Evolutionary conservation across 495 filamentous ascomycete species (phyloP), one percentile per base, ranked within the genome.

Genomic region (Xylaria flabelliformis): DNA sequence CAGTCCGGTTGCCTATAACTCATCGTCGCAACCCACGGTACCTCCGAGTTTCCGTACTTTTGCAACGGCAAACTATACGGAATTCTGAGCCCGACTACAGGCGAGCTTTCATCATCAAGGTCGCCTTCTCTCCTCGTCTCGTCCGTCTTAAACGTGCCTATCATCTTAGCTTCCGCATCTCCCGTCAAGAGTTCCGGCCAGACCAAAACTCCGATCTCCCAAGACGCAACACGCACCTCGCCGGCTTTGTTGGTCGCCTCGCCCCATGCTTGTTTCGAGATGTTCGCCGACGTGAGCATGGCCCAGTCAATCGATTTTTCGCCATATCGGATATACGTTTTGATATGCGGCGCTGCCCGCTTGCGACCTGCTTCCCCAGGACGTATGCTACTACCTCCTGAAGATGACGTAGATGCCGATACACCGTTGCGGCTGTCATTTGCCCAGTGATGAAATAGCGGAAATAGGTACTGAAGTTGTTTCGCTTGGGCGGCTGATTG

Each of bases 261-360:
- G n/a, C 94, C 94, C 94, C 94, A 97, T 0, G 94, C 94, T 77
- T 97, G 94, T 68, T 90, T 97, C 0, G 92, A 95, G 4, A 97
- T 80, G 74, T 97, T 97, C 17, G 94, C 94, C 10, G 92, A 94
- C 1, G 93, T 94, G 8, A 96, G 76, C 74, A 97, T 86, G 24
- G 93, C 94, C 94, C 94, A 97, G 75, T 95, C 93, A 48, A 97
- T 93, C 72, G 85, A 82, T 1, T 71, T 75, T 66, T 89, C 82
- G 12, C 84, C 76, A 76, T 91, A 97, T 5, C 93, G 89, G 59
- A 95, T 89, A 71, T 96, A 97, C 0, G 94, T 97, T 79, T 97
- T 97, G 74, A 97, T 92, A 76, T 97, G 94, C 0, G 94, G 94
- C 4, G 94, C 94, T 4, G 94, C 94, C n/a, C 88, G 85, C n/a